Conservation (phyloP, 78 protist species). For the Isochrysis galbana region DNA sequence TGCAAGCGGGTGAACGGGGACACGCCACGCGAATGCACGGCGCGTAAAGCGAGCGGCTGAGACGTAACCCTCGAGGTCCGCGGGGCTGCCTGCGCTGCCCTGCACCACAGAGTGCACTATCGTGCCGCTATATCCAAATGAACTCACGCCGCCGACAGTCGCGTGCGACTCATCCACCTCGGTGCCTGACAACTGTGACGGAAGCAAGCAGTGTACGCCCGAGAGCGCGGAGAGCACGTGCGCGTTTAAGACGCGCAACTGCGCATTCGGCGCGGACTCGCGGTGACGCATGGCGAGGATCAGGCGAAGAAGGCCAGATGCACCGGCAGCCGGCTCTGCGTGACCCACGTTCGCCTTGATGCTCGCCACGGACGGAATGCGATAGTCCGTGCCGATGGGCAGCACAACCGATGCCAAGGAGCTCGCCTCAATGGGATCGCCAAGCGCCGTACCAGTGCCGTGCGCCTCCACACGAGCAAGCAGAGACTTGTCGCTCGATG, state of each 20-base stretch:
- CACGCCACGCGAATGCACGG: not conserved
- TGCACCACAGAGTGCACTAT: not conserved
- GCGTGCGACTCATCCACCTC: not conserved
- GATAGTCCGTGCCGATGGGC: not conserved
- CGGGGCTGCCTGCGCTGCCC: not conserved
- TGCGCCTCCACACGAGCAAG: slow-evolving; percentile 34
- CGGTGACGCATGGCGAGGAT: no score
- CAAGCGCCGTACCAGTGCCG: slow-evolving; percentile 56
- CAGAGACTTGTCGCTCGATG: not conserved
- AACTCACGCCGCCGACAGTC: not conserved
- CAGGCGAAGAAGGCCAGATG: not conserved
- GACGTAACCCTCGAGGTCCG: not conserved
- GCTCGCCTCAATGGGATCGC: slow-evolving; percentile 57
- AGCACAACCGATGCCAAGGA: slow-evolving; percentile 37
- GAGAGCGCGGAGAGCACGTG: not conserved
- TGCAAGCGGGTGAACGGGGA: not conserved
- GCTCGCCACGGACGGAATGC: slow-evolving; percentile 56
- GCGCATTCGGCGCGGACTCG: not conserved
- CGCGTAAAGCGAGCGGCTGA: not conserved
- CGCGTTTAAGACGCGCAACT: not conserved
- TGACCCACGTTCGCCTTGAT: slow-evolving; percentile 77
- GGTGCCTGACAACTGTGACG: not conserved
- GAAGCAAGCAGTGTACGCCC: not conserved
- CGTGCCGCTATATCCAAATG: slow-evolving; percentile 23
- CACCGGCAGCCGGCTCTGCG: slow-evolving; percentile 56